A percentile compares a stretch with the other conserved stretches of the same genome.
Evolutionary conservation across 2,329 filamentous ascomycete species (phyloP).

Genomic region (Nannizzia gypsea): DNA sequence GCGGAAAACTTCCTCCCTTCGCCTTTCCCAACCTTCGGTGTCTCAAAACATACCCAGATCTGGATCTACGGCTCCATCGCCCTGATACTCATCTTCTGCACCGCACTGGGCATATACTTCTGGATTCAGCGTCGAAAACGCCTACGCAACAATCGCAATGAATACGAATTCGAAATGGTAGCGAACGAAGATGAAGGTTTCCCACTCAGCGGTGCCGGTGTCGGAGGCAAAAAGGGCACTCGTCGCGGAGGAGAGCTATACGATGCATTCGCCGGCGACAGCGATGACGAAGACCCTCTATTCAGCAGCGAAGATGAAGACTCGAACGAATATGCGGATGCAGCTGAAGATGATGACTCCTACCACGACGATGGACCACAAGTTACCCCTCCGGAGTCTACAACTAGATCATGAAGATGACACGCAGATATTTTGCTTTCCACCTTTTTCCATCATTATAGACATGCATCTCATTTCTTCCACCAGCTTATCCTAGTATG

Average conservation of each 20-base stretch:
- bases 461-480: background rate
- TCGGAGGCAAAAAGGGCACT: conserved; percentile 37
- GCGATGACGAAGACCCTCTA: conserved; percentile 54
- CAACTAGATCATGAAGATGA: background rate
- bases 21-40: conserved; percentile 80
- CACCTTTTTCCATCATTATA: background rate
- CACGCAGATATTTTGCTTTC: background rate
- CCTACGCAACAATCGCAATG: conserved; percentile 62
- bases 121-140: conserved; percentile 67
- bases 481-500: background rate
- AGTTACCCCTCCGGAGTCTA: background rate
- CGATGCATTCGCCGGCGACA: conserved; percentile 91
- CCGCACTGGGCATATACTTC: conserved; percentile 68
- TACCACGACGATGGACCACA: conserved; percentile 5
- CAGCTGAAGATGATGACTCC: conserved; percentile 17
- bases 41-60: conserved; percentile 71
- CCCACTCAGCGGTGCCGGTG: conserved; percentile 33
- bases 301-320: conserved; percentile 34
- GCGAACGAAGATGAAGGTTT: conserved; percentile 62
- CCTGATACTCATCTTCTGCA: conserved; percentile 78
- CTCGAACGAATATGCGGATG: conserved; percentile 35
- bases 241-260: conserved; percentile 78
- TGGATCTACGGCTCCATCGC: conserved; percentile 86
- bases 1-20: conserved; percentile 55
- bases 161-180: conserved; percentile 90